Conservation (phyloP, 768 basidiomycete species). For the Tricholoma furcatifolium region DNA sequence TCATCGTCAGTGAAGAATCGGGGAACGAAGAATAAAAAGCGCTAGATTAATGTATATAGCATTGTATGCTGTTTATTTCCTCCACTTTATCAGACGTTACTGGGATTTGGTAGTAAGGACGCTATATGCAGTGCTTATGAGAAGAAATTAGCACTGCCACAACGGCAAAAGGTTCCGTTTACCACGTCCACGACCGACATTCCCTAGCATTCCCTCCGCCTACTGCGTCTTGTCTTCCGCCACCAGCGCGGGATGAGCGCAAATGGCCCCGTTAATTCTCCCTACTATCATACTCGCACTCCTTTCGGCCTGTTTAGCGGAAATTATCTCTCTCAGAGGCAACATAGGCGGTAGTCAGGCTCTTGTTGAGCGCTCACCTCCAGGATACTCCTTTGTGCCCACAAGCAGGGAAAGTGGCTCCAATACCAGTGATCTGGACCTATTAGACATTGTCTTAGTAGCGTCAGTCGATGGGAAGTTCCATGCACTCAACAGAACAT, state of each 20-base stretch:
- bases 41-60: constrained; percentile 20
- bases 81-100: too few species aligned
- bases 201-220: background rate
- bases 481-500: constrained; percentile 88
- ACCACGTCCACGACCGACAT: constrained; percentile 6
- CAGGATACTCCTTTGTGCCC: constrained; percentile 19
- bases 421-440: constrained; percentile 47
- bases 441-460: constrained; percentile 83
- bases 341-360: constrained; percentile 21
- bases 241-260: constrained; percentile 25
- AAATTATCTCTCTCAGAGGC: constrained; percentile 27
- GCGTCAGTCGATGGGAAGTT: constrained; percentile 94
- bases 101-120: constrained; percentile 1
- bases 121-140: background rate
- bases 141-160: background rate
- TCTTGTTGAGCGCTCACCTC: constrained; percentile 23
- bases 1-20: constrained; percentile 17
- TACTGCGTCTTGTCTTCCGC: constrained; percentile 1
- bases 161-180: background rate
- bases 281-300: constrained; percentile 26
- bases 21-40: constrained; percentile 35
- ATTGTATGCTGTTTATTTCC: too few species aligned
- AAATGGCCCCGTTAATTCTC: constrained; percentile 33
- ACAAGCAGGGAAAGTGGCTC: constrained; percentile 13
- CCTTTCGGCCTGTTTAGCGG: constrained; percentile 27